Evolutionary conservation across 257 asterid genomes (phyloP), one percentile per base, ranked within the genome.

Genomic region (Scutellaria baicalensis): DNA sequence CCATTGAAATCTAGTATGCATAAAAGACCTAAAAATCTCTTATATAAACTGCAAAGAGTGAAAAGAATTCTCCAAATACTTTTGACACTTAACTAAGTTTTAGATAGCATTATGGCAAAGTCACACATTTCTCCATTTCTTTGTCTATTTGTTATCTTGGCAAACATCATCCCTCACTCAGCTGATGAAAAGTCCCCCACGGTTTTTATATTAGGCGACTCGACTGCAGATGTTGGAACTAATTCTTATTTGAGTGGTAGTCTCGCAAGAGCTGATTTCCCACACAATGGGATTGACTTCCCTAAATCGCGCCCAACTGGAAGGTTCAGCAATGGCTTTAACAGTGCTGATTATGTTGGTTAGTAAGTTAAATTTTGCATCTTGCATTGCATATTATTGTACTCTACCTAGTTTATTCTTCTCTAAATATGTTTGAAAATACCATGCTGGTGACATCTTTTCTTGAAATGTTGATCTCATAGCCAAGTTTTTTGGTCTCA

Each of bases 201-300:
- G 12, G 69, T 86, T 60, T 85, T 86, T 80, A 65, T 88, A 2
- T 72, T 90, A 3, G 97, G 97, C 1, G 91, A 88, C 71, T 90
- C 97, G 3, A 90, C 97, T 5, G 97, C 87, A 0, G 97, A 90
- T 31, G 93, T 88, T 16, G 97, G 97, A 73, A 90, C 95, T 1
- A 88, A 90, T 44, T 69, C 79, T 16, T 78, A 66, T 73, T 54
- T 86, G 63, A 66, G 78, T 0, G 33, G 47, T 9, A 83, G 77
- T 47, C 1, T 2, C 4, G 80, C 59, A 4, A 77, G 78, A 58
- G 91, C 96, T 10, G 75, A 90, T 58, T 81, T 84, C 55, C 82
- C 87, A 17, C 64, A 56, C 39, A 56, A 90, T 49, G 95, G 95
- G 42, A 75, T 90, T 10, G 95, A 88, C 74, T 90, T 83, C 77